Evolutionary conservation across 345 rosid species (phyloP), one percentile per base, ranked within the genome.

Genomic region (Litchi chinensis): DNA sequence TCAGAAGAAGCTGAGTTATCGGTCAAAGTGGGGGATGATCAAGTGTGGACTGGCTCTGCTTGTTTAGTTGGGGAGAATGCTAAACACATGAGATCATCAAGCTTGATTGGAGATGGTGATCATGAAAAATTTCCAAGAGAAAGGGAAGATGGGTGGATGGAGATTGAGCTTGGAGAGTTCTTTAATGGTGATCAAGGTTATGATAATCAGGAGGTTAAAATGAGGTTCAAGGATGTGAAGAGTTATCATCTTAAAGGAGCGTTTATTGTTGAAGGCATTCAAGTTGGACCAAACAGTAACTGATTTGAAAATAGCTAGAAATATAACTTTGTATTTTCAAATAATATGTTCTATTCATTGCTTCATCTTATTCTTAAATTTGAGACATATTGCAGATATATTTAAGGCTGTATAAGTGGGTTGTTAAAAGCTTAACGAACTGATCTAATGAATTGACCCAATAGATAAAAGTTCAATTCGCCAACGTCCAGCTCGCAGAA

Each of bases 221-320:
- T 90, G 93, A 86, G 93, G 16, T 74, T 95, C 75, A 90, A 65
- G 70, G 98, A 95, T 77, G 91, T 91, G 18, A 89, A 87, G 75
- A 97, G 95, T 0, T 89, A 83, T 43, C 95, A 90, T 54, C 71
- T 95, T 65, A 95, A 93, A 82, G 94, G 95, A 70, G 98, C 89
- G 44, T 83, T 95, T 73, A 62, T 82, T 28, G 76, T 95, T 82
- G 94, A 93, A 85, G 98, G 97, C 59, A 84, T 91, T 79, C 93
- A 95, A 83, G 75, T 93, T 0, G 87, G 98, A 79, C 95, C 37
- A 89, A 90, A 79, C 16, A 19, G 1, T 79, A 41, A 43, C 4
- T 18, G 64, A n/a, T n/a, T 2, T 32, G 52, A 65, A 68, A 18
- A 44, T 41, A 71, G 13, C 5, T 41, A 1, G 13, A 16, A 46